These are phyloP conservation scores for Gossypium rotundifolium DNA, from an alignment of 345 rosid species.

Conservation along the genomic window DNA sequence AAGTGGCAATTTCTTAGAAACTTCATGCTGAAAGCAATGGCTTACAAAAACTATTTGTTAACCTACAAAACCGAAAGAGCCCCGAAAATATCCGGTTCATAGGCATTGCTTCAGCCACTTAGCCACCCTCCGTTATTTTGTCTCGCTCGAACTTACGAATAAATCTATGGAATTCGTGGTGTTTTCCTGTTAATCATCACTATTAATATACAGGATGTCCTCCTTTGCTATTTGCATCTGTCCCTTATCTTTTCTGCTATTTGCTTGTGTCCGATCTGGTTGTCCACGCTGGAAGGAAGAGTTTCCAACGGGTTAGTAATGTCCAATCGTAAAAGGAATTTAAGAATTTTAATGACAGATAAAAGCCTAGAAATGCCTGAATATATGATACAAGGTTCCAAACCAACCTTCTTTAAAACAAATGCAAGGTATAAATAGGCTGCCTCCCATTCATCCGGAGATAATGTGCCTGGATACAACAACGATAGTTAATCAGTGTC, in stretches of 20 bases:
- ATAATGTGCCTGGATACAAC: slow-evolving; percentile 55
- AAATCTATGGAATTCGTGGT: background rate
- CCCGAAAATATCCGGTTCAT: too few species aligned
- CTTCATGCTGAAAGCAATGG: background rate
- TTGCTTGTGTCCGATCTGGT: slow-evolving; percentile 45
- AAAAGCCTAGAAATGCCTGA: background rate
- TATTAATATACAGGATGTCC: slow-evolving; percentile 53
- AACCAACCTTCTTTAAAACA: slow-evolving; percentile 72
- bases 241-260: slow-evolving; percentile 55
- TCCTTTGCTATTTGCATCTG: slow-evolving; percentile 71
- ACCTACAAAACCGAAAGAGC: background rate
- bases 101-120: too few species aligned
- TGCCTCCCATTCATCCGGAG: slow-evolving; percentile 95
- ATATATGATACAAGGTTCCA: background rate
- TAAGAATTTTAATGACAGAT: background rate
- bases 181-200: slow-evolving; percentile 14
- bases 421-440: slow-evolving; percentile 82
- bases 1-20: background rate
- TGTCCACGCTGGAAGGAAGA: slow-evolving; percentile 58
- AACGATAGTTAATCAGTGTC: background rate
- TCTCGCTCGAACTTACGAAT: background rate
- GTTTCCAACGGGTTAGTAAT: background rate
- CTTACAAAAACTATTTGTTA: background rate
- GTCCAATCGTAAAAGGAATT: background rate
- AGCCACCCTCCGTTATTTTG: background rate